phyloP scores from a whole-genome alignment of 129 eudicot species.

The Apium graveolens region DNA sequence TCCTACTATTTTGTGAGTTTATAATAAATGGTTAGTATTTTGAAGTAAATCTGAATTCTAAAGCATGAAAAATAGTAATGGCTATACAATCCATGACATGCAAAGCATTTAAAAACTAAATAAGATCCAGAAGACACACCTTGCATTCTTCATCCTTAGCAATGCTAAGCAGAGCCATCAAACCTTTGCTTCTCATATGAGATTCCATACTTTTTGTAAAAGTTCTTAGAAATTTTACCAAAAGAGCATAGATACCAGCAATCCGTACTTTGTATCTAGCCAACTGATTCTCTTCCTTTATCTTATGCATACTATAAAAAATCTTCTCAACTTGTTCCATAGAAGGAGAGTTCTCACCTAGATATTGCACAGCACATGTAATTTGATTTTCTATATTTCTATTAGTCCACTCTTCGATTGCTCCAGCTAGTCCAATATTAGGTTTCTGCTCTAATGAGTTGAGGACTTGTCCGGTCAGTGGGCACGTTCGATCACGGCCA shows the following conservation, averaged over 20 bases:
- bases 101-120: neutral
- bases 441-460: constrained; percentile 33
- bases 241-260: constrained; percentile 22
- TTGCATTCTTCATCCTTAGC: constrained; percentile 42
- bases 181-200: constrained; percentile 29
- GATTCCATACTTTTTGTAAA: constrained; percentile 26
- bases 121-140: constrained; percentile 17
- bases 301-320: constrained; percentile 22
- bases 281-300: constrained; percentile 31
- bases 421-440: constrained; percentile 44
- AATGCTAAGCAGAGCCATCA: constrained; percentile 31
- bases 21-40: neutral
- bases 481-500: constrained; percentile 37
- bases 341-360: constrained; percentile 23
- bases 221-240: constrained; percentile 21
- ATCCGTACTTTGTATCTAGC: constrained; percentile 36
- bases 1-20: neutral
- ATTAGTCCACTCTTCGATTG: constrained; percentile 41
- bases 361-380: constrained; percentile 18
- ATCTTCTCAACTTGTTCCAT: constrained; percentile 21
- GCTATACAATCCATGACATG: neutral
- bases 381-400: constrained; percentile 33
- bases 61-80: neutral
- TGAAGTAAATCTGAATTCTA: neutral
- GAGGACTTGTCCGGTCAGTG: constrained; percentile 37